phyloP scores from a whole-genome alignment of 2,329 filamentous ascomycete genomes.

The Xylaria polymorpha region DNA sequence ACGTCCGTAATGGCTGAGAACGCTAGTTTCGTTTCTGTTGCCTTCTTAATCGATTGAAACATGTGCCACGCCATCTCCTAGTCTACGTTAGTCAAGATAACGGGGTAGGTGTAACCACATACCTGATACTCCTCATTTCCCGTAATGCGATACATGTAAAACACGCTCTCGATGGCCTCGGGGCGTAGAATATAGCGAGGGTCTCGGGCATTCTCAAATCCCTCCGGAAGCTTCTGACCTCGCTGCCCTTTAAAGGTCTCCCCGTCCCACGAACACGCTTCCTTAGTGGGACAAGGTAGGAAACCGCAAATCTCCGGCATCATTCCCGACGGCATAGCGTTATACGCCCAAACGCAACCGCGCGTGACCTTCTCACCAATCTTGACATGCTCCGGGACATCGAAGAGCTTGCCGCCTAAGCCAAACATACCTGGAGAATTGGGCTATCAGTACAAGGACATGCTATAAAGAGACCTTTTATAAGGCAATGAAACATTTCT shows the following conservation, averaged over 20 bases:
- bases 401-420: slow-evolving; percentile 72
- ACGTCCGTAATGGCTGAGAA: slow-evolving; percentile 36
- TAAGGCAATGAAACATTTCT: not conserved
- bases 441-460: slow-evolving; percentile 1
- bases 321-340: slow-evolving; percentile 65
- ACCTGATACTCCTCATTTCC: slow-evolving; percentile 43
- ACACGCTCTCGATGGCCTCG: slow-evolving; percentile 51
- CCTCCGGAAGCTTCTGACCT: slow-evolving; percentile 44
- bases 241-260: slow-evolving; percentile 16
- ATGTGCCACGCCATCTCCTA: slow-evolving; percentile 48
- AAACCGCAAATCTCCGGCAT: slow-evolving; percentile 70
- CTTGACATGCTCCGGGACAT: slow-evolving; percentile 63
- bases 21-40: slow-evolving; percentile 42
- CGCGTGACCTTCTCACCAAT: slow-evolving; percentile 68
- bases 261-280: slow-evolving; percentile 49
- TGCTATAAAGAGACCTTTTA: not conserved
- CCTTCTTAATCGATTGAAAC: slow-evolving; percentile 47
- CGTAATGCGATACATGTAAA: slow-evolving; percentile 50
- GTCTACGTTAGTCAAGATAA: not conserved
- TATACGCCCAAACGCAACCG: slow-evolving; percentile 73
- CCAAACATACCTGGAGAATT: slow-evolving; percentile 64
- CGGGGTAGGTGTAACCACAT: not conserved
- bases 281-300: slow-evolving; percentile 54
- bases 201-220: slow-evolving; percentile 63
- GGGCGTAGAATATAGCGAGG: slow-evolving; percentile 51